Evolutionary conservation across 306 rosid species (phyloP), one percentile per base, ranked within the genome.

Genomic region (Medicago arabica): DNA sequence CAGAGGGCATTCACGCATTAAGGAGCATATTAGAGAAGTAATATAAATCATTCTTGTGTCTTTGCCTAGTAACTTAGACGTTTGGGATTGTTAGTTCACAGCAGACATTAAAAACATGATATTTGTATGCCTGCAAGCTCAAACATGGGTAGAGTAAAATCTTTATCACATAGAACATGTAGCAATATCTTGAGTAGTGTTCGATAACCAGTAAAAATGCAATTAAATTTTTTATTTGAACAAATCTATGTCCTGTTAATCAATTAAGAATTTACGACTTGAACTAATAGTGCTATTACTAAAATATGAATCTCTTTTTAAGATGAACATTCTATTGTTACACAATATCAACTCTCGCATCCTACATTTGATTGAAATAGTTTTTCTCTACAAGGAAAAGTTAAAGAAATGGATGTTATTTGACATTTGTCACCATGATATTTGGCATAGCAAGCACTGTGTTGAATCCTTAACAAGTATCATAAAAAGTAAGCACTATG

Each of bases 151-250:
- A 67, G 54, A 41, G 57, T 69, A 73, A 54, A 62, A 25, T 23
- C 44, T 49, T 7, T 39, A 62, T 50, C 49, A 50, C 19, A 49
- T 36, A 41, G 59, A 46, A 31, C 74, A 40, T n/a, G 58, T 19
- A 39, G 65, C 71, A 46, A 74, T 25, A 64, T 36, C 38, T 79
- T 71, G 28, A 63, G 59, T 54, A 79, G 36, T 64, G 53, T 12
- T 67, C 28, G n/a, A 46, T 15, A 46, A 73, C 54, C 44, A 67
- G 43, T 21, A 67, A 66, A 78, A 66, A n/a, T 1, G 0, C 43
- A 57, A 57, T 19, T 10, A 55, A 65, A 4, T 18, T 34, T 66
- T 80, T 34, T 74, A 55, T 58, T 18, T 44, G 71, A 63, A 13
- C 21, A 66, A 66, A 67, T 43, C 23, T 55, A 64, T 54, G 36